These are phyloP conservation scores for Zhuliangozyma parablackwelliae DNA, from an alignment of 1,139 yeast species.

Conservation along the genomic window DNA sequence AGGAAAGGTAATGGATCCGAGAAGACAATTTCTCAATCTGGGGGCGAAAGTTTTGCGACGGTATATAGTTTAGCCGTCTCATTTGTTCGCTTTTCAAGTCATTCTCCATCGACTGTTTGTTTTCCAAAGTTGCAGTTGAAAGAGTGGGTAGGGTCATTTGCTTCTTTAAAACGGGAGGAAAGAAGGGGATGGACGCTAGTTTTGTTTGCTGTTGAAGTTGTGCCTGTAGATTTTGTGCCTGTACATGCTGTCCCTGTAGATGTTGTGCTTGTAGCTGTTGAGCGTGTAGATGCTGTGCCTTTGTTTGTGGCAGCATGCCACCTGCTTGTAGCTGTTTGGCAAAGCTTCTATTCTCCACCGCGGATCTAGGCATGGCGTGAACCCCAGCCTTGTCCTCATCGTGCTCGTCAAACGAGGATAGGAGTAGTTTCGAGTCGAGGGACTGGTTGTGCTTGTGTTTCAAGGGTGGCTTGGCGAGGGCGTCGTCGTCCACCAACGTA, in stretches of 20 bases:
- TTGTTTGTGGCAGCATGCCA: too few relatives aligned
- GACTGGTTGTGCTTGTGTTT: constrained; percentile 7
- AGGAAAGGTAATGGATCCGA: constrained; percentile 2
- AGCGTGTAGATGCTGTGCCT: too few relatives aligned
- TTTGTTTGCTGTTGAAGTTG: too few relatives aligned
- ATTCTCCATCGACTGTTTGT: constrained; percentile 4
- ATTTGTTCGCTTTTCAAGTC: constrained; percentile 10
- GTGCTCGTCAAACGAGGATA: constrained; percentile 13
- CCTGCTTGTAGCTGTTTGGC: too few relatives aligned
- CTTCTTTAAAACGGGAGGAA: constrained; percentile 7
- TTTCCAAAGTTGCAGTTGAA: background rate
- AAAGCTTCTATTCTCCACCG: constrained; percentile 7
- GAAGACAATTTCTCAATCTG: constrained; percentile 12
- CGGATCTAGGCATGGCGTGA: background rate
- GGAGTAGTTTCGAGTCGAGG: constrained; percentile 4
- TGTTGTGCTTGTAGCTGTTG: too few relatives aligned
- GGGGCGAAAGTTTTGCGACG: constrained; percentile 9
- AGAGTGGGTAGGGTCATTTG: constrained; percentile 12
- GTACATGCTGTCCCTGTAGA: too few relatives aligned
- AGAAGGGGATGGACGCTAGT: too few relatives aligned
- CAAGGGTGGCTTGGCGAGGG: background rate
- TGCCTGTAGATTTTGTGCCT: too few relatives aligned
- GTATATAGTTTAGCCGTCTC: constrained; percentile 11
- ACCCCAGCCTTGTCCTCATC: constrained; percentile 6
- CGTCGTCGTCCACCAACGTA: constrained; percentile 23